phyloP scores from a whole-genome alignment of 768 basidiomycete species.

The Pulveroboletus sp. region DNA sequence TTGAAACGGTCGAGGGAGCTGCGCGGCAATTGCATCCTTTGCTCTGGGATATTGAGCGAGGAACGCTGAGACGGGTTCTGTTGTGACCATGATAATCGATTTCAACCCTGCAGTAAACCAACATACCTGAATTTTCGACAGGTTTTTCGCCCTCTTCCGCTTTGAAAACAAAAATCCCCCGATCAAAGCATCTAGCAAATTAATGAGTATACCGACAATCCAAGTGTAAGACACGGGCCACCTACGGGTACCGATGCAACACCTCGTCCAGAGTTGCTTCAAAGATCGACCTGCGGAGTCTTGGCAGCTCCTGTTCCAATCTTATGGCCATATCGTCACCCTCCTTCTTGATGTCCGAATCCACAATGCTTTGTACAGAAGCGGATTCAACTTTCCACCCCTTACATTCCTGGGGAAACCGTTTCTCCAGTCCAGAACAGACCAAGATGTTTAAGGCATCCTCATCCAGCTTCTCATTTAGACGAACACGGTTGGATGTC shows the following conservation, averaged over 20 bases:
- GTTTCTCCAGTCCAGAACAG: conserved; percentile 27
- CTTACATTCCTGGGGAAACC: conserved; percentile 21
- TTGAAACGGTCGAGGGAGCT: background rate
- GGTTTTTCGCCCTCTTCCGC: background rate
- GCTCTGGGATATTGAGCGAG: conserved; percentile 14
- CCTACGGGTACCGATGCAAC: conserved; percentile 23
- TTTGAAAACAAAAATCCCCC: conserved; percentile 3
- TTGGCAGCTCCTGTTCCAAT: conserved; percentile 2
- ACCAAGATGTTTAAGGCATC: conserved; percentile 28
- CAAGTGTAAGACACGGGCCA: background rate
- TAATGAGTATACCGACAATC: background rate
- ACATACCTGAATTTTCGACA: conserved; percentile 5
- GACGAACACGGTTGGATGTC: conserved; percentile 16
- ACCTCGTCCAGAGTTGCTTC: conserved; percentile 25
- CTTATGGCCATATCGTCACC: background rate
- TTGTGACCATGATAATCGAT: background rate
- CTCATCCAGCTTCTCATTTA: conserved; percentile 25
- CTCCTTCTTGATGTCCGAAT: background rate
- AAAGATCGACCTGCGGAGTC: conserved; percentile 17
- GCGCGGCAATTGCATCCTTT: background rate
- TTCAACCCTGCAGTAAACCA: background rate
- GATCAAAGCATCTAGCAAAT: conserved; percentile 16
- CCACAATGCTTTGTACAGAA: background rate
- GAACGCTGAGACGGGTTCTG: conserved; percentile 11
- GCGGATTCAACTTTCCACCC: conserved; percentile 20